phyloP scores from a whole-genome alignment of 495 filamentous ascomycete genomes.

The Daldinia loculata region DNA sequence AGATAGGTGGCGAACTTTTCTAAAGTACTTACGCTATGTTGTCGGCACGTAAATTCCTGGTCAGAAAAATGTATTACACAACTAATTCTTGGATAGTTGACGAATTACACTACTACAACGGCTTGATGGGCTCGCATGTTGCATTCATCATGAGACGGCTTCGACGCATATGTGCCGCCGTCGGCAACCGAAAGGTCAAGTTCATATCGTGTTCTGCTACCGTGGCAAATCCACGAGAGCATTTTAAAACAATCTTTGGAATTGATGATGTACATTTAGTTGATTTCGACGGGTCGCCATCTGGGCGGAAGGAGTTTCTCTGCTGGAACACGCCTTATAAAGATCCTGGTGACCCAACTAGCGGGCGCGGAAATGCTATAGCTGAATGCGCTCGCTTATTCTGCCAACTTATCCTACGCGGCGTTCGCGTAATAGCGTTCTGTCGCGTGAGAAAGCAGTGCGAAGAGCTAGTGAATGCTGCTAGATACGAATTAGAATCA shows the following conservation, averaged over 20 bases:
- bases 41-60: slow-evolving; percentile 63
- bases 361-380: slow-evolving; percentile 83
- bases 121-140: slow-evolving; percentile 91
- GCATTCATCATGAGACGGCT: slow-evolving; percentile 94
- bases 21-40: slow-evolving; percentile 89
- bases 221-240: slow-evolving; percentile 89
- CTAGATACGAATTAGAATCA: slow-evolving; percentile 75
- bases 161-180: slow-evolving; percentile 85
- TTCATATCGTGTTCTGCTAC: slow-evolving; percentile 99
- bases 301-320: slow-evolving; percentile 92
- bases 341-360: slow-evolving; percentile 85
- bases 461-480: slow-evolving; percentile 82
- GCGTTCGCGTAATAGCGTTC: slow-evolving; percentile 94
- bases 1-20: slow-evolving; percentile 84
- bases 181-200: slow-evolving; percentile 87
- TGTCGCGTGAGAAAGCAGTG: slow-evolving; percentile 87
- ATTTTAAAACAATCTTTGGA: slow-evolving; percentile 96
- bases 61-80: not conserved
- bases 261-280: slow-evolving; percentile 77
- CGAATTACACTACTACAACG: slow-evolving; percentile 96
- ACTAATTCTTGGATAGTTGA: slow-evolving; percentile 57
- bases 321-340: slow-evolving; percentile 99
- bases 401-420: slow-evolving; percentile 86
- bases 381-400: slow-evolving; percentile 88
- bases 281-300: slow-evolving; percentile 93